phyloP scores from a whole-genome alignment of 495 filamentous ascomycete genomes.

The Penicilliopsis zonata region DNA sequence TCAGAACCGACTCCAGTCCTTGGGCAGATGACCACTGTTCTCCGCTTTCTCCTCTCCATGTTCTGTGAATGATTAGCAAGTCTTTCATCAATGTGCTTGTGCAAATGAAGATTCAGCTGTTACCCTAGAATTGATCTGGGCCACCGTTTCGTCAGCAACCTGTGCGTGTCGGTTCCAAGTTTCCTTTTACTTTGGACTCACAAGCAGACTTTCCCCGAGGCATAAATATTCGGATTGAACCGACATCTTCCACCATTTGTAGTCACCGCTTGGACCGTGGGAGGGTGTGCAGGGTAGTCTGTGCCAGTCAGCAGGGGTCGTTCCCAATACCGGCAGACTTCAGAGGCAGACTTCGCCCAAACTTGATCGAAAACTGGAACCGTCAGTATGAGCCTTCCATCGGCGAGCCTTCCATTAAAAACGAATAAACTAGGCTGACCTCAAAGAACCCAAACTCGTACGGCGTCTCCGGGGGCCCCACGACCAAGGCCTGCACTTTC shows the following conservation, averaged over 20 bases:
- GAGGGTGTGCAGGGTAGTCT: conserved; percentile 86
- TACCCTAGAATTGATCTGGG: conserved; percentile 85
- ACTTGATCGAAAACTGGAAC: conserved; percentile 22
- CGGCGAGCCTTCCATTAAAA: not conserved
- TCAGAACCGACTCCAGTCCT: conserved; percentile 83
- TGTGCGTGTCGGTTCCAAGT: too few species aligned
- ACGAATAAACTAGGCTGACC: conserved; percentile 33
- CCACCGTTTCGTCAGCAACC: conserved; percentile 8
- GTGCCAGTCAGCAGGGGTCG: not conserved
- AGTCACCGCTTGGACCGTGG: conserved; percentile 60
- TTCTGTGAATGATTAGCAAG: conserved; percentile 46
- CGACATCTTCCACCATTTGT: conserved; percentile 79
- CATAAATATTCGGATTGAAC: conserved; percentile 97
- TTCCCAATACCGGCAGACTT: conserved; percentile 1
- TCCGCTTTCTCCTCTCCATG: conserved; percentile 79
- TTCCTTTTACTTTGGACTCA: conserved; percentile 22
- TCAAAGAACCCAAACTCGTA: conserved; percentile 98
- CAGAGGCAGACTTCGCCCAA: conserved; percentile 12
- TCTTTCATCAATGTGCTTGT: too few species aligned
- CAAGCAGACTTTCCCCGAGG: conserved; percentile 84
- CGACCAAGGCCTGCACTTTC: conserved; percentile 75
- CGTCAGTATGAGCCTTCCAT: not conserved
- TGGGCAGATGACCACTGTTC: conserved; percentile 97
- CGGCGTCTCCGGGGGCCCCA: conserved; percentile 88
- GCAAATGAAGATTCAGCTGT: conserved; percentile 1